Evolutionary conservation across 352 stramenopile species (phyloP).

Genomic region (Globisporangium barbulae): DNA sequence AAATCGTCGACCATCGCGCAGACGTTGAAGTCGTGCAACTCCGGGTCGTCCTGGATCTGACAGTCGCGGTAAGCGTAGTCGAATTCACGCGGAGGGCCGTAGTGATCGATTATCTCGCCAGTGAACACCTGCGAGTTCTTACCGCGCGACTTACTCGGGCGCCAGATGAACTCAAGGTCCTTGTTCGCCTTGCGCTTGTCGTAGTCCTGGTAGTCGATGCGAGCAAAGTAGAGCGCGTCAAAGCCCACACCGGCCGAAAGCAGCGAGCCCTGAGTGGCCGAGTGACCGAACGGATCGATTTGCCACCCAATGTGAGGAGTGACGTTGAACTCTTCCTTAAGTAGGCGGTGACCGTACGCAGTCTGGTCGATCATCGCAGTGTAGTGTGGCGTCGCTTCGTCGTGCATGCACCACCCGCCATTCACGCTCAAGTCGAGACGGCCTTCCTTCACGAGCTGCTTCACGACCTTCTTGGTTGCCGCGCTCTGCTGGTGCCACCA

Average conservation of each 20-base stretch:
- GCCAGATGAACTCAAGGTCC: constrained; percentile 96
- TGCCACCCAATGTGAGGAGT: constrained; percentile 96
- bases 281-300: constrained; percentile 97
- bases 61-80: constrained; percentile 65
- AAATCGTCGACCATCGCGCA: constrained; percentile 85
- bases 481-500: constrained; percentile 94
- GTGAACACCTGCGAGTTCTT: constrained; percentile 85
- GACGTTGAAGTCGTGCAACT: constrained; percentile 89
- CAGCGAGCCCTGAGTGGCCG: constrained; percentile 90
- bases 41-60: constrained; percentile 84
- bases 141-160: constrained; percentile 82
- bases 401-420: constrained; percentile 98
- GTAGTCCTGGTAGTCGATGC: constrained; percentile 98
- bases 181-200: constrained; percentile 80
- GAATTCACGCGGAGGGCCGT: constrained; percentile 70
- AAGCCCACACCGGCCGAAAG: constrained; percentile 92
- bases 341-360: constrained; percentile 94
- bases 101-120: constrained; percentile 84
- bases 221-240: constrained; percentile 96
- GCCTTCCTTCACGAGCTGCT: constrained; percentile 87
- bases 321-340: constrained; percentile 92
- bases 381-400: constrained; percentile 96
- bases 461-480: constrained; percentile 66
- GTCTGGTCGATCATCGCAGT: constrained; percentile 99
- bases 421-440: constrained; percentile 94